phyloP scores from a whole-genome alignment of 306 rosid genomes.

The Acacia confusa region DNA sequence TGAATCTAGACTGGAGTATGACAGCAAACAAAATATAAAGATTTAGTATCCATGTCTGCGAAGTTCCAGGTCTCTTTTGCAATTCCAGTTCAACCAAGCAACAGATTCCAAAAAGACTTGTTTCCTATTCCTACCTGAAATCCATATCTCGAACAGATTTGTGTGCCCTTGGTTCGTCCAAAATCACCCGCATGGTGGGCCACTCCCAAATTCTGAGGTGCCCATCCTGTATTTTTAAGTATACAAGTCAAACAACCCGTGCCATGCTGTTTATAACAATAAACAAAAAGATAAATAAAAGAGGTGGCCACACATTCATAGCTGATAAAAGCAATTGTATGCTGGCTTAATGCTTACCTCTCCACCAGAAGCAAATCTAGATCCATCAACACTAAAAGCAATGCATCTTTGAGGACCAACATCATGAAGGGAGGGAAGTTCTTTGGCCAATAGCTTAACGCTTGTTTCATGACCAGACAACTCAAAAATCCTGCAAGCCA shows the following conservation, averaged over 20 bases:
- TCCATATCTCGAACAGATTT: constrained; percentile 83
- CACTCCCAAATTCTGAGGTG: constrained; percentile 83
- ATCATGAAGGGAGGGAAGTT: constrained; percentile 51
- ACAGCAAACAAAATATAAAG: constrained; percentile 27
- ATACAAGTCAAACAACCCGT: constrained; percentile 33
- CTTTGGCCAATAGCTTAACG: constrained; percentile 65
- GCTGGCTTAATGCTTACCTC: constrained; percentile 50
- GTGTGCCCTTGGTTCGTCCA: constrained; percentile 90
- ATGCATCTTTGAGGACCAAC: constrained; percentile 75
- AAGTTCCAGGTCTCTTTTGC: constrained; percentile 24
- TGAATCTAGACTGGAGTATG: constrained; percentile 70
- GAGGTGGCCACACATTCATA: neutral
- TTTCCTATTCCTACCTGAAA: constrained; percentile 60
- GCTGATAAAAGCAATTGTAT: constrained; percentile 21
- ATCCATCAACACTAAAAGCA: constrained; percentile 86
- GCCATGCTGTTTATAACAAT: neutral
- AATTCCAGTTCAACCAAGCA: neutral
- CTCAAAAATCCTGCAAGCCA: constrained; percentile 66
- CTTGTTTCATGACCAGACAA: constrained; percentile 51
- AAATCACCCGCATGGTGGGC: constrained; percentile 68
- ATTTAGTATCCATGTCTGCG: constrained; percentile 26
- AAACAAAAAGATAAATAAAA: neutral
- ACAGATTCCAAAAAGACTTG: constrained; percentile 17
- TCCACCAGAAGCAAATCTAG: constrained; percentile 89
- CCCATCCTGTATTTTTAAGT: constrained; percentile 64